These are phyloP conservation scores for Solanum tarijense DNA, from an alignment of 257 asterid species.

Conservation along the genomic window DNA sequence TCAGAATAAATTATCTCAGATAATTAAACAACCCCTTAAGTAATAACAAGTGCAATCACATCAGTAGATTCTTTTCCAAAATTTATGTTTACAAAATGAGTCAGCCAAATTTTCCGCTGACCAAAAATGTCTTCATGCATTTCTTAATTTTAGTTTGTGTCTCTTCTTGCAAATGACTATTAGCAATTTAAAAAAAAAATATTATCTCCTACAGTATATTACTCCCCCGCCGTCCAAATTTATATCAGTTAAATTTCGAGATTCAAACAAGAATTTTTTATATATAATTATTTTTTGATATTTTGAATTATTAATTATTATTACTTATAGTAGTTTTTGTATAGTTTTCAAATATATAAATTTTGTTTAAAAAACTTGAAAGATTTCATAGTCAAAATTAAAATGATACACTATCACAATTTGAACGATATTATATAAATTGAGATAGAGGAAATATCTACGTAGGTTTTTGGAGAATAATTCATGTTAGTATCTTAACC, in stretches of 20 bases:
- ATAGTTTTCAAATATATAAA: too few species aligned
- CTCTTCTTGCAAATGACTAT: not conserved
- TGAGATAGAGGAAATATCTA: too few species aligned
- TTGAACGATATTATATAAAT: too few species aligned
- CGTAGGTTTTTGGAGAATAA: not conserved
- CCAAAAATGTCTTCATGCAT: conserved; percentile 29
- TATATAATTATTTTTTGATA: not conserved
- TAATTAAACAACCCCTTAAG: not conserved
- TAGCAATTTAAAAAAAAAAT: not conserved
- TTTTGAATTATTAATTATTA: too few species aligned
- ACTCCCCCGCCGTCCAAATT: not conserved
- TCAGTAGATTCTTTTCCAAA: conserved; percentile 23
- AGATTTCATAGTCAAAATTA: too few species aligned
- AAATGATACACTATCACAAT: too few species aligned
- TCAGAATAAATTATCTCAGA: too few species aligned
- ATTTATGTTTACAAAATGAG: not conserved
- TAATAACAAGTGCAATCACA: conserved; percentile 7
- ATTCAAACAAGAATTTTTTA: not conserved
- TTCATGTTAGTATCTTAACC: not conserved
- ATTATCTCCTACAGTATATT: not conserved
- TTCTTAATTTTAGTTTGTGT: conserved; percentile 14
- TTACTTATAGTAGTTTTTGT: too few species aligned
- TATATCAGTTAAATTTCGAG: accelerated
- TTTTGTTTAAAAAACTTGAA: too few species aligned
- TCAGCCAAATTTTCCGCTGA: conserved; percentile 8